Conservation (phyloP, 805 yeast species). For the Lachancea sp. region DNA sequence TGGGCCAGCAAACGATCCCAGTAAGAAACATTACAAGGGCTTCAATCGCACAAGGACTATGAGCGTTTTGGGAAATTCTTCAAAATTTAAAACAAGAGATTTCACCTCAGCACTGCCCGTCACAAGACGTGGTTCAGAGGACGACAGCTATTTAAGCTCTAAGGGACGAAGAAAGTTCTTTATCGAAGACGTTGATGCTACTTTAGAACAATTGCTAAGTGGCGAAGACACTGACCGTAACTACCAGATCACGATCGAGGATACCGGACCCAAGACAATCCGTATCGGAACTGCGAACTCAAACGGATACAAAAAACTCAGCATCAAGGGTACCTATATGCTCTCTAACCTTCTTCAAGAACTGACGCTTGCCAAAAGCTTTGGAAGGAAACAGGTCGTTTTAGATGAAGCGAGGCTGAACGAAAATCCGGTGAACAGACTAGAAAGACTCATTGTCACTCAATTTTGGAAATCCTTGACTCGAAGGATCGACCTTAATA, state of each 20-base stretch:
- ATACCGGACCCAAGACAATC: slow-evolving; percentile 76
- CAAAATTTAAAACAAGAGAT: slow-evolving; percentile 17
- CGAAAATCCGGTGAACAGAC: slow-evolving; percentile 80
- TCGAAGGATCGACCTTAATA: slow-evolving; percentile 55
- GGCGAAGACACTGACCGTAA: slow-evolving; percentile 83
- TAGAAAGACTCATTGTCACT: slow-evolving; percentile 63
- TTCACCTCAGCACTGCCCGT: slow-evolving; percentile 21
- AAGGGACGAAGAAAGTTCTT: slow-evolving; percentile 45
- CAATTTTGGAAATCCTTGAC: slow-evolving; percentile 80
- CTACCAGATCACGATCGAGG: slow-evolving; percentile 80
- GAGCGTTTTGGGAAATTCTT: slow-evolving; percentile 38
- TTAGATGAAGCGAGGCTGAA: slow-evolving; percentile 77
- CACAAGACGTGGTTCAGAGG: slow-evolving; percentile 50
- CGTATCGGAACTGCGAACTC: slow-evolving; percentile 79
- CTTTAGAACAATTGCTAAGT: slow-evolving; percentile 59
- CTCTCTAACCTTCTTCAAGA: slow-evolving; percentile 81
- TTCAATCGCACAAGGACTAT: slow-evolving; percentile 53
- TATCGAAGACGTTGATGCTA: slow-evolving; percentile 67
- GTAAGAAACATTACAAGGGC: slow-evolving; percentile 35
- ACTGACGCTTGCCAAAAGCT: slow-evolving; percentile 74
- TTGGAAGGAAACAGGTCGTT: slow-evolving; percentile 71
- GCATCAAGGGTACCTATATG: slow-evolving; percentile 85
- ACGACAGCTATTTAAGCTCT: slow-evolving; percentile 37
- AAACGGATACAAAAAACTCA: slow-evolving; percentile 66
- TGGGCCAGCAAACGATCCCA: slow-evolving; percentile 56